Evolutionary conservation across 192 early-diverging fungal species (phyloP).

Genomic region (Backusella sp.): DNA sequence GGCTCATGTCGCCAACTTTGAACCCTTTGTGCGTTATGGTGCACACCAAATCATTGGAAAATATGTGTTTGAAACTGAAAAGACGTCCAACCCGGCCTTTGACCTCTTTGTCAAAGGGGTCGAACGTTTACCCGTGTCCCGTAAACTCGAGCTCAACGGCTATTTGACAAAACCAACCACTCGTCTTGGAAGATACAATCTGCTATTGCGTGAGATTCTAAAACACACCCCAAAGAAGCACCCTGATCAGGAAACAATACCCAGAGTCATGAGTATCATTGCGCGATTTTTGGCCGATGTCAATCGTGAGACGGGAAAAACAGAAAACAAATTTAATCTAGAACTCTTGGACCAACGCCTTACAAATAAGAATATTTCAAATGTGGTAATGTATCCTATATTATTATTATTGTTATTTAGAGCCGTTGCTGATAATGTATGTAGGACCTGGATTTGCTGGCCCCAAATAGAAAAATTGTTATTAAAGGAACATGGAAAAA

Average conservation of each 20-base stretch:
- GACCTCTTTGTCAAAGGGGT: slow-evolving; percentile 71
- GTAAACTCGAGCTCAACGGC: slow-evolving; percentile 81
- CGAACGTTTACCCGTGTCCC: slow-evolving; percentile 71
- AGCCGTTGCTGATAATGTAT: not conserved
- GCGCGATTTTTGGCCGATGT: slow-evolving; percentile 74
- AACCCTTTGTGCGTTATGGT: slow-evolving; percentile 84
- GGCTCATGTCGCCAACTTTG: slow-evolving; percentile 64
- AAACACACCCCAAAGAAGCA: slow-evolving; percentile 79
- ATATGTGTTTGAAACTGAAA: slow-evolving; percentile 81
- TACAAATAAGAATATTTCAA: slow-evolving; percentile 43
- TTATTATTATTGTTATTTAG: not conserved
- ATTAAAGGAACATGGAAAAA: slow-evolving; percentile 80
- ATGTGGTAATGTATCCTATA: slow-evolving; percentile 5
- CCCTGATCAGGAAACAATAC: slow-evolving; percentile 73
- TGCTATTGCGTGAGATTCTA: slow-evolving; percentile 80
- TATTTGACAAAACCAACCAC: slow-evolving; percentile 87
- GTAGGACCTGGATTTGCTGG: slow-evolving; percentile 72
- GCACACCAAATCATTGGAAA: slow-evolving; percentile 81
- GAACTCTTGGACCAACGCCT: slow-evolving; percentile 70
- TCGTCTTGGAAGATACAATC: slow-evolving; percentile 79
- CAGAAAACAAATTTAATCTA: slow-evolving; percentile 85
- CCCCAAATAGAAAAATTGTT: slow-evolving; percentile 69
- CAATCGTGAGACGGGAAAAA: slow-evolving; percentile 84
- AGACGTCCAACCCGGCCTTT: slow-evolving; percentile 61
- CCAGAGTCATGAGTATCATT: slow-evolving; percentile 67